Conservation (phyloP, 345 rosid genomes). For the Salix exigua region DNA sequence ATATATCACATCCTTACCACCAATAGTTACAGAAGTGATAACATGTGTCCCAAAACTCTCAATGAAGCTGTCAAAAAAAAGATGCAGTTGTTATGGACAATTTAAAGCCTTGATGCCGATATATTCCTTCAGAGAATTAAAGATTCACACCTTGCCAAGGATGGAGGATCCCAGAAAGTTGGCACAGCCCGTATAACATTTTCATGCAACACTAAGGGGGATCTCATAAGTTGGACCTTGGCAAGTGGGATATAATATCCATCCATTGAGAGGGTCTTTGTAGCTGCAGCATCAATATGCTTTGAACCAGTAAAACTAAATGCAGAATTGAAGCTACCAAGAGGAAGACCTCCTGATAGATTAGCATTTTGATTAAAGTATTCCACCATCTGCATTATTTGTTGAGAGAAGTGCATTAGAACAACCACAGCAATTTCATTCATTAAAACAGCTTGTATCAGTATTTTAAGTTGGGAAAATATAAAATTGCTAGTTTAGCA, state of each 20-base stretch:
- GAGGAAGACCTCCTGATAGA: slow-evolving; percentile 44
- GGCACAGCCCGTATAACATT: slow-evolving; percentile 52
- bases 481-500: not conserved
- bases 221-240: slow-evolving; percentile 45
- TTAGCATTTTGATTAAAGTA: slow-evolving; percentile 50
- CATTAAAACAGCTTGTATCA: not conserved
- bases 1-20: slow-evolving; percentile 71
- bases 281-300: slow-evolving; percentile 50
- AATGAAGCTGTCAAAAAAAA: slow-evolving; percentile 51
- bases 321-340: slow-evolving; percentile 63
- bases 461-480: not conserved
- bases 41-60: slow-evolving; percentile 73
- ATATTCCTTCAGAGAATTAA: slow-evolving; percentile 5
- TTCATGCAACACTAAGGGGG: slow-evolving; percentile 41
- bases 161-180: slow-evolving; percentile 54
- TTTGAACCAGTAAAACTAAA: slow-evolving; percentile 63
- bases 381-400: slow-evolving; percentile 55
- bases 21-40: slow-evolving; percentile 63
- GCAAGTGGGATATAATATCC: slow-evolving; percentile 61
- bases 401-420: not conserved
- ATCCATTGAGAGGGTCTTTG: slow-evolving; percentile 60
- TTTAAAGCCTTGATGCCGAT: not conserved
- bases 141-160: slow-evolving; percentile 53
- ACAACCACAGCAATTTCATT: not conserved
- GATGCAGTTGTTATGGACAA: slow-evolving; percentile 14